A percentile compares a stretch with the other conserved stretches of the same genome.
These are phyloP conservation scores for Xerocomus alliaceus DNA, from an alignment of 1,284 basidiomycete genomes.

Conservation along the genomic window DNA sequence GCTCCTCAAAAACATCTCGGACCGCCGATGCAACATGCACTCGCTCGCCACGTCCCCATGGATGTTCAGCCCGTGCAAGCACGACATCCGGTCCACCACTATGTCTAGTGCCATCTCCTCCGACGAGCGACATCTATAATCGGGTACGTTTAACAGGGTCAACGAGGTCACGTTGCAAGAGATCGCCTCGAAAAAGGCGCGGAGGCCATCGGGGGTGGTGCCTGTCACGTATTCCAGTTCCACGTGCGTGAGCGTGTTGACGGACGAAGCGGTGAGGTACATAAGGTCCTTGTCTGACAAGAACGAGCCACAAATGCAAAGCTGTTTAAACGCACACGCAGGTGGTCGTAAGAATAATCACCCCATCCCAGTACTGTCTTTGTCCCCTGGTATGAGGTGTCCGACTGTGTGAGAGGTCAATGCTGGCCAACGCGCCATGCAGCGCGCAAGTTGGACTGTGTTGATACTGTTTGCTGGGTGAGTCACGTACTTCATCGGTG, in stretches of 20 bases:
- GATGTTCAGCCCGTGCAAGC: constrained; percentile 24
- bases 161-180: constrained; percentile 2
- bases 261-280: background rate
- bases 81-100: constrained; percentile 25
- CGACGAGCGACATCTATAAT: constrained; percentile 26
- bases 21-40: constrained; percentile 31
- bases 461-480: no score
- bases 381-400: background rate
- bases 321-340: constrained; percentile 2
- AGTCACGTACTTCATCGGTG: background rate
- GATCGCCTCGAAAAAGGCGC: background rate
- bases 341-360: background rate
- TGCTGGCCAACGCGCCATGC: constrained; percentile 3
- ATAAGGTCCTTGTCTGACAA: constrained; percentile 2
- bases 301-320: background rate
- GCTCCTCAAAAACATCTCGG: constrained; percentile 22
- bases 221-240: background rate
- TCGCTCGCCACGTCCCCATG: constrained; percentile 37
- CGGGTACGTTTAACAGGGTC: constrained; percentile 5
- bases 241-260: no score
- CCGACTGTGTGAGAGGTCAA: constrained; percentile 7
- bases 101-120: constrained; percentile 31
- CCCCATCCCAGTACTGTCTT: background rate
- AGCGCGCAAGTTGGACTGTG: background rate
- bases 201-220: background rate